A percentile compares a stretch with the other conserved stretches of the same genome.
Evolutionary conservation across 768 basidiomycete species (phyloP).

Genomic region (Lentinula aciculospora): DNA sequence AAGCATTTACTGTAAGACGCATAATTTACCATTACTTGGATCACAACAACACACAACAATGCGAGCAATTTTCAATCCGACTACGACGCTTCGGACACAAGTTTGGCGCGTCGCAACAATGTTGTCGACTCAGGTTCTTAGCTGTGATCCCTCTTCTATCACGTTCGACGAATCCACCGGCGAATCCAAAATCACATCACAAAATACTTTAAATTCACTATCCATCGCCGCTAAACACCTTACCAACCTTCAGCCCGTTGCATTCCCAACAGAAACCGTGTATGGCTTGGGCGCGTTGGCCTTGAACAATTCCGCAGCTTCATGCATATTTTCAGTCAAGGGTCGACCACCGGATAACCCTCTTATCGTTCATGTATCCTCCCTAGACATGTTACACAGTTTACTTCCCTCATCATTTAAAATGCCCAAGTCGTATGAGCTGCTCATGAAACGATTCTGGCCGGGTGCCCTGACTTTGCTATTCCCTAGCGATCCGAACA

Average conservation of each 20-base stretch:
- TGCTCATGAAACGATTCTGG: constrained; percentile 85
- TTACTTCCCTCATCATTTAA: constrained; percentile 65
- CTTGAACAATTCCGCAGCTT: constrained; percentile 53
- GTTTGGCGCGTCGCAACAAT: background rate
- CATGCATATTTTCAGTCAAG: constrained; percentile 81
- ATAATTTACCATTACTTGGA: background rate
- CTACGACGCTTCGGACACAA: background rate
- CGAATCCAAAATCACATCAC: constrained; percentile 41
- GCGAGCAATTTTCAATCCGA: background rate
- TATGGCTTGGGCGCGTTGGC: constrained; percentile 95
- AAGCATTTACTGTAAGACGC: background rate
- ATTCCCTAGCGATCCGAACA: constrained; percentile 64
- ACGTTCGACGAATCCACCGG: constrained; percentile 42
- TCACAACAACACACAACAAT: constrained; percentile 2
- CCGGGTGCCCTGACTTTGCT: constrained; percentile 91
- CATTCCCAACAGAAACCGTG: constrained; percentile 96
- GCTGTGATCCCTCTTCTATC: constrained; percentile 61
- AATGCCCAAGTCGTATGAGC: constrained; percentile 60
- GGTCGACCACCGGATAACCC: constrained; percentile 95
- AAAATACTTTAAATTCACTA: constrained; percentile 49
- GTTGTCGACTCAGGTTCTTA: constrained; percentile 37
- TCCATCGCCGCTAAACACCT: constrained; percentile 51
- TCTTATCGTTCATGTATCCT: constrained; percentile 94
- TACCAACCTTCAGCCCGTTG: constrained; percentile 54
- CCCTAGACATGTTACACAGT: constrained; percentile 68